These are phyloP conservation scores for Zygnema cylindricum DNA, from an alignment of 139 green algal species.

Conservation along the genomic window DNA sequence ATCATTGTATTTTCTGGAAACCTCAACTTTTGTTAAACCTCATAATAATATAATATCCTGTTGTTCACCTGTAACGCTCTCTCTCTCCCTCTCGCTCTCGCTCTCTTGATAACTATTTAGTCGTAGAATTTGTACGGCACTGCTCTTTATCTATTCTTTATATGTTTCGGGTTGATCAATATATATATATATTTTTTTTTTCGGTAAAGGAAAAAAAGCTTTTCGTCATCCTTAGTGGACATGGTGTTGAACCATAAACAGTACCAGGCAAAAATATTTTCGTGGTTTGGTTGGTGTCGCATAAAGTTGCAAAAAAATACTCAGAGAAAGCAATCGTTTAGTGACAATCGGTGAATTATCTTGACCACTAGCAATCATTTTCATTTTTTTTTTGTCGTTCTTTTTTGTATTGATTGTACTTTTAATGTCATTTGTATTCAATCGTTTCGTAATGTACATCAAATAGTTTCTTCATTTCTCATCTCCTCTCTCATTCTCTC, in stretches of 20 bases:
- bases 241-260: slow-evolving; percentile 27
- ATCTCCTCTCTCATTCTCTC: too few relatives aligned
- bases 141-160: too few relatives aligned
- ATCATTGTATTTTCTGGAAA: too few relatives aligned
- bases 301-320: not conserved
- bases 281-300: slow-evolving; percentile 18
- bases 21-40: too few relatives aligned
- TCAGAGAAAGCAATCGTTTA: not conserved
- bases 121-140: too few relatives aligned
- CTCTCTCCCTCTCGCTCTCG: too few relatives aligned
- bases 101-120: too few relatives aligned
- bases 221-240: slow-evolving; percentile 17
- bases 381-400: not conserved
- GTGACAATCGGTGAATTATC: not conserved
- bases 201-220: slow-evolving; percentile 23
- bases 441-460: not conserved
- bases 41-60: too few relatives aligned
- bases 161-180: too few relatives aligned
- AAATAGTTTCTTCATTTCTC: too few relatives aligned
- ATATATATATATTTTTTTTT: too few relatives aligned
- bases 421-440: not conserved
- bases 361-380: not conserved
- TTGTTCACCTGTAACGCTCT: too few relatives aligned
- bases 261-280: not conserved
- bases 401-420: not conserved